Conservation (phyloP, 2,329 filamentous ascomycete genomes). For the Aulographum hederae region DNA sequence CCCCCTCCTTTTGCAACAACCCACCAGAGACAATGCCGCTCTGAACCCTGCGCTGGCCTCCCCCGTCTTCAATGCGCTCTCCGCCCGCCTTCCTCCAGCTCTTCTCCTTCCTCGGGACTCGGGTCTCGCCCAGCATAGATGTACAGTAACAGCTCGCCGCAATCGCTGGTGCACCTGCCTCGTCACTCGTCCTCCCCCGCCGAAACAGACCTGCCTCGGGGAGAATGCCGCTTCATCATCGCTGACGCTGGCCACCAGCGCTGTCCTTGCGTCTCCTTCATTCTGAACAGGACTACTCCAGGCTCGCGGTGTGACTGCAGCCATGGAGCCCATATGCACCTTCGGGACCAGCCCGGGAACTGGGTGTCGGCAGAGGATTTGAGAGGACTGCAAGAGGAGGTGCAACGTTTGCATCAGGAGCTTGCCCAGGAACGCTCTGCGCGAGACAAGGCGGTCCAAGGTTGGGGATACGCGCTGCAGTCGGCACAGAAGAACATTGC, state of each 20-base stretch:
- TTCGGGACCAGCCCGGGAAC: constrained; percentile 12
- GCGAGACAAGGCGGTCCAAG: constrained; percentile 2
- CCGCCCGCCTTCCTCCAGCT: neutral
- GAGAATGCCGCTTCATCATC: constrained; percentile 14
- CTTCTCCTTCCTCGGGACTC: neutral
- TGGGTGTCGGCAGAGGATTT: constrained; percentile 13
- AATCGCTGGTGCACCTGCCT: neutral
- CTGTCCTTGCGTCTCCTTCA: constrained; percentile 26
- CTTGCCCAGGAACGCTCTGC: constrained; percentile 3
- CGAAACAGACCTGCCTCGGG: constrained; percentile 11
- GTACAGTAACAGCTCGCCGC: neutral
- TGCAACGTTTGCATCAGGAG: constrained; percentile 3
- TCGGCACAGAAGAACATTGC: too few species aligned
- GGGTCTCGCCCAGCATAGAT: neutral
- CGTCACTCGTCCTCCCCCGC: neutral
- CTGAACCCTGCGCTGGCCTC: too few species aligned
- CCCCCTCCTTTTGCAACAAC: too few species aligned
- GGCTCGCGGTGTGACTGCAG: constrained; percentile 26
- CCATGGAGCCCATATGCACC: constrained; percentile 28
- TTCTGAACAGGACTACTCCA: constrained; percentile 15
- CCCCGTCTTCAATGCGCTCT: constrained; percentile 1
- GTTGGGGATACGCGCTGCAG: too few species aligned
- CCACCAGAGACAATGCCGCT: too few species aligned
- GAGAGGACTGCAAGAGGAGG: constrained; percentile 1
- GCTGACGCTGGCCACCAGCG: constrained; percentile 14